Evolutionary conservation across 495 filamentous ascomycete species (phyloP), one percentile per base, ranked within the genome.

Genomic region (Aspergillus mulundensis): DNA sequence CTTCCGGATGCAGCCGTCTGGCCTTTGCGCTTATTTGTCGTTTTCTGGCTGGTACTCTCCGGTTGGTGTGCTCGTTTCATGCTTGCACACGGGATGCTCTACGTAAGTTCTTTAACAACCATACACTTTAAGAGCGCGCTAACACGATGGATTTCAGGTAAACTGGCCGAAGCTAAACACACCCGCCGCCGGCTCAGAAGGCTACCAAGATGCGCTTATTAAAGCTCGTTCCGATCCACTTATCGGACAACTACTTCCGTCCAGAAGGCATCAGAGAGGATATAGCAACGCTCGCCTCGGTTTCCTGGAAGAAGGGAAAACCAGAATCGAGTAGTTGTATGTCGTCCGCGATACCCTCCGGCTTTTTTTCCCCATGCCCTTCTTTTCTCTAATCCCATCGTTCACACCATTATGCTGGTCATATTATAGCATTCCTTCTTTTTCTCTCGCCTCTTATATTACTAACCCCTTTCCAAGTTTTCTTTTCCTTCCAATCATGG

Each of bases 131-230:
- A 18, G 12, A 12, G 18, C 1, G 2, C 54, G 47, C 57, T 60
- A 50, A 60, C 36, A 25, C 38, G 7, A 32, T 34, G 19, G 21
- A 12, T 36, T n/a, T n/a, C 43, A 96, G 91, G 91, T 98, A 25
- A 95, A 93, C 71, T 98, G 94, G 94, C 94, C 94, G 16, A 96
- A 94, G 66, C 81, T 98, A 5, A 95, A 94, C 61, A 89, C 89
- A 6, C 86, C 90, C 7, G 81, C 86, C 3, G 92, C 84, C 71
- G 93, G 88, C 1, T 81, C 81, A 1, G 95, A 98, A 67, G 89
- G 91, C 10, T 94, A 91, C 61, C 87, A 93, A 58, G 93, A 97
- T 65, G 87, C 91, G 21, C 81, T 96, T 62, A 77, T 75, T 64
- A 84, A 87, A 63, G 88, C 89, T 8, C 77, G 83, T 25, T 84